A percentile compares a stretch with the other conserved stretches of the same genome.
phyloP scores from a whole-genome alignment of 75 land plant genomes.

The Chamaecyparis obtusa region DNA sequence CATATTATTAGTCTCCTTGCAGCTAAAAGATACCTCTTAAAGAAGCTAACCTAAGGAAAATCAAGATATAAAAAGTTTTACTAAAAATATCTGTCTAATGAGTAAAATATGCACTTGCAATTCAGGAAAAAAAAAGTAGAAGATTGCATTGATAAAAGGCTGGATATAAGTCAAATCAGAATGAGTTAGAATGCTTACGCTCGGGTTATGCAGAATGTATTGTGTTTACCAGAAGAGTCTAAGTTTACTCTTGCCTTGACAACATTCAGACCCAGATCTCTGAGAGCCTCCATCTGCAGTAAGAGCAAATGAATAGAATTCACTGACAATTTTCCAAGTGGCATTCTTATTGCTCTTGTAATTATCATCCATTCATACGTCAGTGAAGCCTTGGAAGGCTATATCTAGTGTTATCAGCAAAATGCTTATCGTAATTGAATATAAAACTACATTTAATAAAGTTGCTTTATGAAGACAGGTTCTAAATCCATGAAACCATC shows the following conservation, averaged over 20 bases:
- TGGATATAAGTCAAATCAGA: neutral
- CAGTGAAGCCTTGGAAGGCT: neutral
- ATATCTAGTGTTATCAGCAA: neutral
- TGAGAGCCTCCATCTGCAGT: slow-evolving; percentile 81
- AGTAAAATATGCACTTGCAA: neutral
- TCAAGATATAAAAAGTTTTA: neutral
- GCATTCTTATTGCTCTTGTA: neutral
- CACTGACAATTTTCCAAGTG: neutral
- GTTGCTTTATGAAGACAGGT: neutral
- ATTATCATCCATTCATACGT: slow-evolving; percentile 4
- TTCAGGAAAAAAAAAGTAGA: neutral
- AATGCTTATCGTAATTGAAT: neutral
- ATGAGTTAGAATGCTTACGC: slow-evolving; percentile 40
- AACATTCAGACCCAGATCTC: slow-evolving; percentile 89
- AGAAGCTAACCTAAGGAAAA: neutral
- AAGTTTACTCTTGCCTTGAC: slow-evolving; percentile 72
- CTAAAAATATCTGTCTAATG: neutral
- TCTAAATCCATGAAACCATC: neutral
- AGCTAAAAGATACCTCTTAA: neutral
- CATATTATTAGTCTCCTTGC: neutral
- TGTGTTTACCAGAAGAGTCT: slow-evolving; percentile 77
- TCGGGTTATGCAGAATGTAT: slow-evolving; percentile 81
- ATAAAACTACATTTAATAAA: neutral
- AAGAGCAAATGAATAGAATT: neutral
- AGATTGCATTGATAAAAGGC: neutral